Evolutionary conservation across 352 stramenopile genomes (phyloP).

Genomic region (Phytophthora capsici): DNA sequence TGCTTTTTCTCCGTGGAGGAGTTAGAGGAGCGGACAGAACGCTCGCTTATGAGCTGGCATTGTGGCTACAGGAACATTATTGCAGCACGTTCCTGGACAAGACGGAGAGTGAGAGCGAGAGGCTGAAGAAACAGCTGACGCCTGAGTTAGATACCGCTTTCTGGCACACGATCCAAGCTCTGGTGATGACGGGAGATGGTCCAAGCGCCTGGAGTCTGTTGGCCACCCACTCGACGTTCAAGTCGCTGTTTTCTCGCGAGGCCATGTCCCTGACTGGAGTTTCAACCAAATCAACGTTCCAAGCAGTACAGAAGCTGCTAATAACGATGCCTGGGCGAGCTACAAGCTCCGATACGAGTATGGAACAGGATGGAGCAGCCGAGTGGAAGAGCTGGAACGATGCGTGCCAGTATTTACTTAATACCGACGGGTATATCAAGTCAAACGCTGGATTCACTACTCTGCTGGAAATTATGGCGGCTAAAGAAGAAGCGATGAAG

Average conservation of each 20-base stretch:
- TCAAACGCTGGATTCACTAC: slow-evolving; percentile 51
- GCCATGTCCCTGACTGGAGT: slow-evolving; percentile 45
- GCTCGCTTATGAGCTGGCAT: slow-evolving; percentile 73
- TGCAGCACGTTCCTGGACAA: slow-evolving; percentile 59
- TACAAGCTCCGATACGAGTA: not conserved
- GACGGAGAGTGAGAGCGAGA: slow-evolving; percentile 48
- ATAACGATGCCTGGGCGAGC: slow-evolving; percentile 66
- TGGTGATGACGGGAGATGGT: slow-evolving; percentile 61
- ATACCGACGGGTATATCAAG: slow-evolving; percentile 61
- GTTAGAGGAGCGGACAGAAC: slow-evolving; percentile 54
- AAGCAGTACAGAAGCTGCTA: slow-evolving; percentile 67
- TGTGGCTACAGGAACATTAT: slow-evolving; percentile 84
- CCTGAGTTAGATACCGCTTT: slow-evolving; percentile 59
- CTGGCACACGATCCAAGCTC: slow-evolving; percentile 68
- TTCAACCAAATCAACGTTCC: slow-evolving; percentile 58
- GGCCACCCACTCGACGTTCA: slow-evolving; percentile 62
- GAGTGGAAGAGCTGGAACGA: slow-evolving; percentile 76
- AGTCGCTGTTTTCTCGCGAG: slow-evolving; percentile 53
- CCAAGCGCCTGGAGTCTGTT: slow-evolving; percentile 67
- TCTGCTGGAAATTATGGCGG: slow-evolving; percentile 63
- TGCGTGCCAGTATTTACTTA: slow-evolving; percentile 62
- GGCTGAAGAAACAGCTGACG: slow-evolving; percentile 43
- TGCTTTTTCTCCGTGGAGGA: slow-evolving; percentile 71
- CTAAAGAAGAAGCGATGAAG: slow-evolving; percentile 54
- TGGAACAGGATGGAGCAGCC: slow-evolving; percentile 17